Evolutionary conservation across 2,329 filamentous ascomycete genomes (phyloP).

Genomic region (Aspergillus fischeri): DNA sequence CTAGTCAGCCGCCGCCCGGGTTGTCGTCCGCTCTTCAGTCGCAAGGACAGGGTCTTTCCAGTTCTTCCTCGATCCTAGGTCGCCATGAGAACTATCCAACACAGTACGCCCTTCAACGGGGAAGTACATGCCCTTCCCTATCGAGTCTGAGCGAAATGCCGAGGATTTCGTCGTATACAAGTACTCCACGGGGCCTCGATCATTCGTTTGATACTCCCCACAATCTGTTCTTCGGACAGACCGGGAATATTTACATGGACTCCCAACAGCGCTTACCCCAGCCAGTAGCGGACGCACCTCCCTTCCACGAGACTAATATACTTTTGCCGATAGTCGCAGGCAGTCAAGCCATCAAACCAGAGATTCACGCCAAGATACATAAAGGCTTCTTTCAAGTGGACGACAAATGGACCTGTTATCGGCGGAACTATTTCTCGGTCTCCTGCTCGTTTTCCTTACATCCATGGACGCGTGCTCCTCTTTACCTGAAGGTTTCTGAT

Average conservation of each 20-base stretch:
- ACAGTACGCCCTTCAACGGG: slow-evolving; percentile 30
- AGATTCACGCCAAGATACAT: slow-evolving; percentile 76
- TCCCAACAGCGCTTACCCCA: slow-evolving; percentile 25
- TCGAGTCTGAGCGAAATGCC: slow-evolving; percentile 30
- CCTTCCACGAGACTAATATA: slow-evolving; percentile 38
- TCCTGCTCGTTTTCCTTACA: slow-evolving; percentile 71
- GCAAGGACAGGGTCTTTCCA: slow-evolving; percentile 24
- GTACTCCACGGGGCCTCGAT: slow-evolving; percentile 30
- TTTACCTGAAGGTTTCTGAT: slow-evolving; percentile 52
- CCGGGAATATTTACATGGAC: slow-evolving; percentile 19
- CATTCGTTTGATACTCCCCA: slow-evolving; percentile 28
- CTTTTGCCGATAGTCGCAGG: slow-evolving; percentile 34
- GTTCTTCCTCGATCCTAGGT: slow-evolving; percentile 29
- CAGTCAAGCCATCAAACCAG: slow-evolving; percentile 57
- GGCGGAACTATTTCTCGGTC: slow-evolving; percentile 86
- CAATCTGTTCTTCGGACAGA: slow-evolving; percentile 27
- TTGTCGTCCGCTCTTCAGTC: slow-evolving; percentile 41
- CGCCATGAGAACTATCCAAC: slow-evolving; percentile 37
- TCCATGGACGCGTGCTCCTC: slow-evolving; percentile 55
- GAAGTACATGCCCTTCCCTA: slow-evolving; percentile 27
- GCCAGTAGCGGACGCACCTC: slow-evolving; percentile 37
- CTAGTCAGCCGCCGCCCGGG: slow-evolving; percentile 44
- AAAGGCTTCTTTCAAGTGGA: slow-evolving; percentile 84
- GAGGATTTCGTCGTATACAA: slow-evolving; percentile 31
- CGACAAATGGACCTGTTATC: slow-evolving; percentile 85